Evolutionary conservation across 768 basidiomycete genomes (phyloP), one percentile per base, ranked within the genome.

Genomic region (Trametes cingulata): DNA sequence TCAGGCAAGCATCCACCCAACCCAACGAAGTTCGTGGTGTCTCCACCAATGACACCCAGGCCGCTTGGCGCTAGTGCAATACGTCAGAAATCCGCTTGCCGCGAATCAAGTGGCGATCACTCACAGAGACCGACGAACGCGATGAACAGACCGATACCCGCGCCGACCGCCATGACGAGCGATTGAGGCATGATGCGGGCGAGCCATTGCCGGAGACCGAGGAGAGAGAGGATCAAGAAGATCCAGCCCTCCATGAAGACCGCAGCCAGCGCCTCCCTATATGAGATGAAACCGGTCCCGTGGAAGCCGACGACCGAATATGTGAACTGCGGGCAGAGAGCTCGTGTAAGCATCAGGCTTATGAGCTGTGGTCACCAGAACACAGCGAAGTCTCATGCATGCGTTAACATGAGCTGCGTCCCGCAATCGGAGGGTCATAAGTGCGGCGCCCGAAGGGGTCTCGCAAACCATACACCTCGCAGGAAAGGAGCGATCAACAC

Each of bases 221-320:
- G 76, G 19, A 95, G 71, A 0, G 91, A 92, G 15, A 95, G 76
- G 68, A 87, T 64, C 62, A 93, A 82, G 78, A 95, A 94, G 12
- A 94, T 73, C 88, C 91, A 90, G 27, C 91, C 93, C 78, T 94
- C 93, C 63, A 95, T 76, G 73, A 94, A 95, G 45, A 94, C 89
- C 22, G 93, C 93, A 14, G 86, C 84, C 19, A 93, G 80, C 0
- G 92, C 93, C 73, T 95, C 89, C 15, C 80, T 78, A 70, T 92
- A 95, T 10, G 82, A 79, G 68, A 93, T 85, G 52, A 82, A 79
- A 6, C 86, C 86, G 8, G 81, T 80, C 2, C 93, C 92, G 66
- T 92, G 87, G 75, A 86, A 88, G 43, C 93, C 93, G 25, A 95
- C 93, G 17, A 94, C 85, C 17, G 90, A 92, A 73, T 92, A 95